Conservation (phyloP, 2,329 filamentous ascomycete genomes). For the Colletotrichum sp. region DNA sequence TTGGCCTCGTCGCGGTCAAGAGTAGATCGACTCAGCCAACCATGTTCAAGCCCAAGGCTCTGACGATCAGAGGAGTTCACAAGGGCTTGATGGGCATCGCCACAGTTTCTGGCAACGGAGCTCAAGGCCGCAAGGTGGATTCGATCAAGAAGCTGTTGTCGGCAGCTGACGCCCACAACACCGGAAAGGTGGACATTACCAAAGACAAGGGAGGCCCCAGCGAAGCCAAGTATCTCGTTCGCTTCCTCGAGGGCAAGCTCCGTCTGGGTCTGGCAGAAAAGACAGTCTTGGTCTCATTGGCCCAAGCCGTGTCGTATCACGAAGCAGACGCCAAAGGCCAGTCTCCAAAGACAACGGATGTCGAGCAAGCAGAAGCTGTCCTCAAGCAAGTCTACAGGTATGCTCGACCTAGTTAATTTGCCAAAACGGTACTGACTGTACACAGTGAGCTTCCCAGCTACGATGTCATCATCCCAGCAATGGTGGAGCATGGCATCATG, state of each 20-base stretch:
- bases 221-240: constrained; percentile 91
- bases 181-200: constrained; percentile 84
- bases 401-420: constrained; percentile 23
- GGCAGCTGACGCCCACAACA: constrained; percentile 75
- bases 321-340: constrained; percentile 75
- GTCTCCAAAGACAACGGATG: constrained; percentile 72
- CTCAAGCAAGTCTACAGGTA: constrained; percentile 91
- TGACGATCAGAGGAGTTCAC: constrained; percentile 87
- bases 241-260: constrained; percentile 93
- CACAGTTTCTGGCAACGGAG: constrained; percentile 82
- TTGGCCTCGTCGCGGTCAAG: constrained; percentile 93
- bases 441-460: constrained; percentile 91
- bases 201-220: constrained; percentile 93
- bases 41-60: constrained; percentile 95
- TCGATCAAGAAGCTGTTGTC: constrained; percentile 97
- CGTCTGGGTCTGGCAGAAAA: constrained; percentile 90
- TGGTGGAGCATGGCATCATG: constrained; percentile 85
- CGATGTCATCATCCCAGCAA: constrained; percentile 89
- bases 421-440: constrained; percentile 34
- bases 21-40: constrained; percentile 94
- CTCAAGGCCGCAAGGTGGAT: constrained; percentile 89
- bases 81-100: constrained; percentile 89
- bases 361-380: constrained; percentile 82
- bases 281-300: constrained; percentile 87
- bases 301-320: constrained; percentile 86